Conservation (phyloP, 1,284 basidiomycete species). For the Naganishia liquefaciens region DNA sequence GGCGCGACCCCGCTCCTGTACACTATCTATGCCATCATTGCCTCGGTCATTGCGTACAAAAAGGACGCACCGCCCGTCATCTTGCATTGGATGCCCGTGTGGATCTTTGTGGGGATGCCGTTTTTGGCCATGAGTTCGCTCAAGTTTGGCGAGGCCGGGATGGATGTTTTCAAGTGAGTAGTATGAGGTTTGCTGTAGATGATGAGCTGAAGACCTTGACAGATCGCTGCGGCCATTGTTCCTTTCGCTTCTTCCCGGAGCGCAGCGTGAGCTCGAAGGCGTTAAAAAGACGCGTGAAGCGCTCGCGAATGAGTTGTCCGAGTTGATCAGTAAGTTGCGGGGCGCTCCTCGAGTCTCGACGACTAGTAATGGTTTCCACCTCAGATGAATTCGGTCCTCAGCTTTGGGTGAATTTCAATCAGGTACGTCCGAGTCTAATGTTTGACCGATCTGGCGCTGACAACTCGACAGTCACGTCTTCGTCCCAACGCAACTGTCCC, state of each 20-base stretch:
- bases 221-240: conserved; percentile 76
- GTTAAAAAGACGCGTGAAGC: conserved; percentile 76
- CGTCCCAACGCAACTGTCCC: conserved; percentile 77
- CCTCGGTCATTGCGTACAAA: conserved; percentile 73
- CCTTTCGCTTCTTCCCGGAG: conserved; percentile 86
- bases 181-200: background rate
- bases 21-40: conserved; percentile 75
- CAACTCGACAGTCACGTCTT: conserved; percentile 66
- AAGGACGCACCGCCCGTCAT: conserved; percentile 63
- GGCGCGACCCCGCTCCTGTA: conserved; percentile 89
- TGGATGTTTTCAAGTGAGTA: conserved; percentile 91
- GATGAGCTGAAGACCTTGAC: conserved; percentile 40
- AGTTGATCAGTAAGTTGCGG: conserved; percentile 75
- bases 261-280: conserved; percentile 78
- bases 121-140: conserved; percentile 91
- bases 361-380: background rate
- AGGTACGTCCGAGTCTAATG: conserved; percentile 56
- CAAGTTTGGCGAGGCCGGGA: conserved; percentile 97
- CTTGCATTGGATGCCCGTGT: conserved; percentile 75
- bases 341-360: background rate
- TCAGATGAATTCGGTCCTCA: conserved; percentile 69
- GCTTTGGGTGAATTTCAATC: conserved; percentile 83
- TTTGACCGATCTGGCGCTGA: conserved; percentile 17
- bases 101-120: conserved; percentile 75
- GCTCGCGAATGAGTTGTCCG: conserved; percentile 82